Percentiles rank a stretch among this genome's conserved stretches.
phyloP scores from a whole-genome alignment of 1,284 basidiomycete genomes.

The Phlebopus sp. region DNA sequence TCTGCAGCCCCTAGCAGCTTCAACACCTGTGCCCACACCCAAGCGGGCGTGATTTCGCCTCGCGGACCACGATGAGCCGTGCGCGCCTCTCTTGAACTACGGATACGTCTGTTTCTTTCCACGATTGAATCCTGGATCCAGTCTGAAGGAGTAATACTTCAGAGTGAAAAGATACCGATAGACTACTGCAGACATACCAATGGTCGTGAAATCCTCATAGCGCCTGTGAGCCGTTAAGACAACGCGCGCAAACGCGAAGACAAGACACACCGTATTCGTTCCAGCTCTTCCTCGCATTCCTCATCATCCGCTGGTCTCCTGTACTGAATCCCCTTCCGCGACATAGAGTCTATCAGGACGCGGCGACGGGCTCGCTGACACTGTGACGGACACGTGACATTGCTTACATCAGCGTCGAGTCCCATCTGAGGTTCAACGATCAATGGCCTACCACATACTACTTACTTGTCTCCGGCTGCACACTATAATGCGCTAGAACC shows the following conservation, averaged over 20 bases:
- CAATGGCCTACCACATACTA: no score
- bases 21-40: slow-evolving; percentile 64
- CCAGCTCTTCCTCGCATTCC: slow-evolving; percentile 33
- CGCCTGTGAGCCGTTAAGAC: slow-evolving; percentile 45
- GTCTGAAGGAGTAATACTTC: slow-evolving; percentile 43
- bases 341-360: slow-evolving; percentile 17
- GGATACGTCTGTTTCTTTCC: slow-evolving; percentile 75
- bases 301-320: slow-evolving; percentile 20
- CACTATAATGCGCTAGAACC: no score
- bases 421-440: no score
- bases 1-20: slow-evolving; percentile 64
- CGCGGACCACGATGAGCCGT: slow-evolving; percentile 49
- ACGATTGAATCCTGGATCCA: slow-evolving; percentile 95
- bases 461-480: no score
- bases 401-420: background rate
- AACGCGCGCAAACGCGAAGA: background rate
- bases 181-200: slow-evolving; percentile 45
- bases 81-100: slow-evolving; percentile 50
- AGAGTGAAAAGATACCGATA: slow-evolving; percentile 11
- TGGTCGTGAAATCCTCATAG: slow-evolving; percentile 84
- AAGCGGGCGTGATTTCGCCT: slow-evolving; percentile 49
- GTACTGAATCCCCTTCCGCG: slow-evolving; percentile 23
- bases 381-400: background rate
- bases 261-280: slow-evolving; percentile 28
- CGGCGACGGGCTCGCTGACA: no score